Percentiles rank a stretch among this genome's conserved stretches.
Evolutionary conservation across 2,329 filamentous ascomycete genomes (phyloP).

Genomic region (Colletotrichum filicis): DNA sequence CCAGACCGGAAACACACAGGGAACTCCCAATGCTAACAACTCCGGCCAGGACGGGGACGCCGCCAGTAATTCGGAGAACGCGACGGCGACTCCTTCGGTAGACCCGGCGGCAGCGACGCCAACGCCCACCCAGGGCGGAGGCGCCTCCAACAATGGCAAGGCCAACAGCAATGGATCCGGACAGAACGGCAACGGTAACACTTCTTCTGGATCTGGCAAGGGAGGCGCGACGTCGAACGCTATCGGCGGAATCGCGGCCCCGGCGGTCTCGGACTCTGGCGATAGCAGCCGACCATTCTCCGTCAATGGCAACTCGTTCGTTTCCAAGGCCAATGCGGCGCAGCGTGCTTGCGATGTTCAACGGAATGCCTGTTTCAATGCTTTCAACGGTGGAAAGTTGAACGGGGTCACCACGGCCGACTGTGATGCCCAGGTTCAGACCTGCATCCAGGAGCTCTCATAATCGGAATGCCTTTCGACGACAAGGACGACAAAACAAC

Average conservation of each 20-base stretch:
- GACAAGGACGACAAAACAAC: slow-evolving; percentile 21
- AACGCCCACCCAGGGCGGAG: slow-evolving; percentile 14
- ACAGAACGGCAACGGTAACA: slow-evolving; percentile 23
- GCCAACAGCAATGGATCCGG: slow-evolving; percentile 17
- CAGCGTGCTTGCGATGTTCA: slow-evolving; percentile 73
- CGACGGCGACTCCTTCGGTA: slow-evolving; percentile 21
- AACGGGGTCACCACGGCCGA: slow-evolving; percentile 55
- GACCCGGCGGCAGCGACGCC: slow-evolving; percentile 29
- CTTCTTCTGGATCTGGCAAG: slow-evolving; percentile 33
- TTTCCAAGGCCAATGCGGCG: slow-evolving; percentile 63
- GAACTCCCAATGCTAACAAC: slow-evolving; percentile 19
- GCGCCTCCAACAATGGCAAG: slow-evolving; percentile 24
- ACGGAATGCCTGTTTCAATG: slow-evolving; percentile 69
- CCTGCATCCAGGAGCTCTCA: slow-evolving; percentile 51
- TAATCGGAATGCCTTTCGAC: slow-evolving; percentile 33
- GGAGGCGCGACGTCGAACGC: slow-evolving; percentile 46
- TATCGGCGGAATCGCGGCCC: slow-evolving; percentile 63
- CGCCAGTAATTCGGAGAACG: slow-evolving; percentile 24
- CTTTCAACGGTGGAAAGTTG: slow-evolving; percentile 61
- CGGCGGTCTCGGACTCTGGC: slow-evolving; percentile 59
- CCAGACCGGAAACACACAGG: slow-evolving; percentile 19
- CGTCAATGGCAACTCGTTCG: slow-evolving; percentile 68
- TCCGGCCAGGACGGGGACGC: slow-evolving; percentile 26
- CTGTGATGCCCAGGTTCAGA: slow-evolving; percentile 64
- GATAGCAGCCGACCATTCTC: slow-evolving; percentile 62